These are phyloP conservation scores for Colletotrichum lini DNA, from an alignment of 2,329 filamentous ascomycete species.

Conservation along the genomic window DNA sequence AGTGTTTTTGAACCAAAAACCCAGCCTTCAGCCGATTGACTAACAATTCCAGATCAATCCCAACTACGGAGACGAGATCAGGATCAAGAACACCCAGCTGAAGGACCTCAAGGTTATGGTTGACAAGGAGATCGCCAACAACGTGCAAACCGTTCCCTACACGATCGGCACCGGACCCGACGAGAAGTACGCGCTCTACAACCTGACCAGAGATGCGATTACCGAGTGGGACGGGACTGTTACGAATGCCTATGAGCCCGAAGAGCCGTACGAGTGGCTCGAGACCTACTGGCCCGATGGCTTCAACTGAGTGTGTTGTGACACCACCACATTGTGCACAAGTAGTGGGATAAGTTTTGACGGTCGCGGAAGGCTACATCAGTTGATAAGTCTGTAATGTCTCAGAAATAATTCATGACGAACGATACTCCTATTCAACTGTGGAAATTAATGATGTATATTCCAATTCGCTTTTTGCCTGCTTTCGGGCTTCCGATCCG, in stretches of 20 bases:
- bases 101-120: slow-evolving; percentile 46
- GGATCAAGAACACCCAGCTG: slow-evolving; percentile 48
- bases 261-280: slow-evolving; percentile 66
- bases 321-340: neutral
- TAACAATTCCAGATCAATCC: slow-evolving; percentile 46
- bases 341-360: neutral
- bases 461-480: too few species aligned
- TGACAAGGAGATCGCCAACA: slow-evolving; percentile 50
- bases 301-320: slow-evolving; percentile 33
- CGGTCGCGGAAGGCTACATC: neutral
- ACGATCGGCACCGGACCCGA: slow-evolving; percentile 47
- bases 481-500: too few species aligned
- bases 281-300: slow-evolving; percentile 62
- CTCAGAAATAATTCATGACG: too few species aligned
- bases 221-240: slow-evolving; percentile 46
- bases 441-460: too few species aligned
- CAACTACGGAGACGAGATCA: slow-evolving; percentile 49
- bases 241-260: slow-evolving; percentile 45
- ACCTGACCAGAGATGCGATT: slow-evolving; percentile 47
- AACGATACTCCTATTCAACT: too few species aligned
- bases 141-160: slow-evolving; percentile 48
- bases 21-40: neutral
- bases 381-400: neutral
- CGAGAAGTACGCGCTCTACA: slow-evolving; percentile 49
- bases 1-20: slow-evolving; percentile 1